These are phyloP conservation scores for Penicillium pulvis DNA, from an alignment of 495 filamentous ascomycete genomes.

Conservation along the genomic window DNA sequence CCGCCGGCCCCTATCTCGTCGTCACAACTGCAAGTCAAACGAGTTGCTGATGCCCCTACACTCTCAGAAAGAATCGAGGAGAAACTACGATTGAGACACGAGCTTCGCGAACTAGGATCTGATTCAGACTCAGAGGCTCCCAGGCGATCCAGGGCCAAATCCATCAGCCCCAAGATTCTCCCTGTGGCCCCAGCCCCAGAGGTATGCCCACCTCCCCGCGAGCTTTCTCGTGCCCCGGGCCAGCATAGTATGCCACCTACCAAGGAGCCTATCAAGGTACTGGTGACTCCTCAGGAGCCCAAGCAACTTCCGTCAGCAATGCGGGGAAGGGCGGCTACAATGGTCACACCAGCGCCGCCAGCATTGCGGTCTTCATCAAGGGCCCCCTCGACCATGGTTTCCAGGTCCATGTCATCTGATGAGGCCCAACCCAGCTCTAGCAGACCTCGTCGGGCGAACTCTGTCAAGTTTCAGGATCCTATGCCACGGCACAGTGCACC, in stretches of 20 bases:
- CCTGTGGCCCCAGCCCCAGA: conserved; percentile 7
- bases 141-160: conserved; percentile 2
- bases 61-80: conserved; percentile 43
- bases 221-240: neutral
- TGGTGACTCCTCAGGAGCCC: conserved; percentile 2
- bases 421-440: conserved; percentile 7
- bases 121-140: conserved; percentile 23
- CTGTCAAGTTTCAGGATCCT: conserved; percentile 18
- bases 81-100: conserved; percentile 35
- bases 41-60: conserved; percentile 18
- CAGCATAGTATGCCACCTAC: neutral
- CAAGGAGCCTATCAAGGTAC: neutral
- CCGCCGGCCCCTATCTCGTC: neutral
- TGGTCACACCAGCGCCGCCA: conserved; percentile 8
- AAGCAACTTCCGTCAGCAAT: conserved; percentile 3
- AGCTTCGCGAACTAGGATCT: conserved; percentile 25
- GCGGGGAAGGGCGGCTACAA: conserved; percentile 11
- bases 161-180: conserved; percentile 4
- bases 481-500: neutral
- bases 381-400: conserved; percentile 9
- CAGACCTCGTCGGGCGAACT: conserved; percentile 8
- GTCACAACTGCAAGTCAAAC: conserved; percentile 4
- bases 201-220: conserved; percentile 10
- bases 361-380: conserved; percentile 18
- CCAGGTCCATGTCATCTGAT: conserved; percentile 17